phyloP scores from a whole-genome alignment of 371 early-diverging fungal species.

The Cokeromyces recurvatus region DNA sequence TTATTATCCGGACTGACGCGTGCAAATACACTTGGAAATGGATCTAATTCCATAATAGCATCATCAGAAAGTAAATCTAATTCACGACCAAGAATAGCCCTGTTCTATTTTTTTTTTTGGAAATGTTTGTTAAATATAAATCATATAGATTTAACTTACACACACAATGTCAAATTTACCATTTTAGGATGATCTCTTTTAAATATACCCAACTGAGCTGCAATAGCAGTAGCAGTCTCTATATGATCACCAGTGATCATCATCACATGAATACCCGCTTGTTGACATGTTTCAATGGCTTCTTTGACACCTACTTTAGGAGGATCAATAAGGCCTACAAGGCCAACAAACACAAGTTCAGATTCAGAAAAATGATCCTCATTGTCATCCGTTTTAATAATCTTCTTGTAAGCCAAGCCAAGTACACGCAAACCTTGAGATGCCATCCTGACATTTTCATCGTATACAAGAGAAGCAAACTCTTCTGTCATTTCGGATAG shows the following conservation, averaged over 20 bases:
- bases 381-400: conserved; percentile 9
- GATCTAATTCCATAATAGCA: conserved; percentile 67
- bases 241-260: conserved; percentile 95
- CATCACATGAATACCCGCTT: conserved; percentile 87
- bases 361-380: conserved; percentile 44
- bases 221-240: conserved; percentile 86
- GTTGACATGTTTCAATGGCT: conserved; percentile 80
- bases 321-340: conserved; percentile 92
- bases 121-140: no score
- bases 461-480: conserved; percentile 64
- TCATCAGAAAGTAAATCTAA: conserved; percentile 84
- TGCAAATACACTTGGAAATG: conserved; percentile 92
- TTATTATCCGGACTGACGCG: conserved; percentile 96
- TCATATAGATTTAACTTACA: no score
- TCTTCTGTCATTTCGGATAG: conserved; percentile 52
- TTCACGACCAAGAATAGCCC: conserved; percentile 83
- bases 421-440: conserved; percentile 69
- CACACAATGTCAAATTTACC: no score
- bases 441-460: conserved; percentile 76
- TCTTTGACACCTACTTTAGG: conserved; percentile 73
- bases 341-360: conserved; percentile 77
- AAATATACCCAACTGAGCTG: conserved; percentile 84
- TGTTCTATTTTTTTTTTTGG: conserved; percentile 36
- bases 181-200: conserved; percentile 38
- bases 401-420: conserved; percentile 41